Evolutionary conservation across 2,329 filamentous ascomycete species (phyloP).

Genomic region (Pseudogymnoascus sp.): DNA sequence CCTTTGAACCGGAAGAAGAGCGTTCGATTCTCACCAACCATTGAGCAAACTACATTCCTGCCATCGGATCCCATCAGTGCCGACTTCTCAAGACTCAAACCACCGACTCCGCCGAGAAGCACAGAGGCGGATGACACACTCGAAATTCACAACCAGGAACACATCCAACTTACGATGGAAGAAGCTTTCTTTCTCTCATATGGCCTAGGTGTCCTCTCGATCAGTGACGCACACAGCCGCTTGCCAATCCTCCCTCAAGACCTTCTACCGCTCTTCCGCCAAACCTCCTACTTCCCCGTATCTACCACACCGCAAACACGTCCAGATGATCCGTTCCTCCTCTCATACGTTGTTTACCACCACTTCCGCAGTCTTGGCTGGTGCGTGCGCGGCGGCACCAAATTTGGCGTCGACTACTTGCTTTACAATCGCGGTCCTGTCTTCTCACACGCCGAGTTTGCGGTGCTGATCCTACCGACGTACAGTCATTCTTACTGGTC

Average conservation of each 20-base stretch:
- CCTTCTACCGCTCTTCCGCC: conserved; percentile 60
- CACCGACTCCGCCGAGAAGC: conserved; percentile 18
- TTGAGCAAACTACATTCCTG: conserved; percentile 57
- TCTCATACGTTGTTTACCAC: conserved; percentile 86
- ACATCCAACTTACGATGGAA: conserved; percentile 83
- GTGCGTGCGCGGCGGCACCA: conserved; percentile 86
- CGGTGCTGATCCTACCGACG: conserved; percentile 72
- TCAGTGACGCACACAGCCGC: conserved; percentile 44
- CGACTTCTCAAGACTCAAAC: not conserved
- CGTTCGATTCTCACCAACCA: conserved; percentile 60
- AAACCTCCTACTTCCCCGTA: conserved; percentile 61
- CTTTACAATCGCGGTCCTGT: conserved; percentile 88
- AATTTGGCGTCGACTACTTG: conserved; percentile 92
- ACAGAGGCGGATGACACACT: conserved; percentile 23
- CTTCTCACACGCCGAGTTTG: conserved; percentile 92
- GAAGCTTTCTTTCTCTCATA: conserved; percentile 89
- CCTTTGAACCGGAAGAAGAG: conserved; percentile 43
- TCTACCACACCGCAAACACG: conserved; percentile 29
- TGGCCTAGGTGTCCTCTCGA: conserved; percentile 62
- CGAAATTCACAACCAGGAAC: conserved; percentile 54
- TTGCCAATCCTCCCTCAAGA: conserved; percentile 42
- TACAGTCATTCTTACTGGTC: conserved; percentile 69
- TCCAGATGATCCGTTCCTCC: conserved; percentile 74
- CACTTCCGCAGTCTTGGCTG: conserved; percentile 93
- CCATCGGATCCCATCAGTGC: conserved; percentile 32